Evolutionary conservation across 1,284 basidiomycete species (phyloP), one percentile per base, ranked within the genome.

Genomic region (Porogramme epimiltina): DNA sequence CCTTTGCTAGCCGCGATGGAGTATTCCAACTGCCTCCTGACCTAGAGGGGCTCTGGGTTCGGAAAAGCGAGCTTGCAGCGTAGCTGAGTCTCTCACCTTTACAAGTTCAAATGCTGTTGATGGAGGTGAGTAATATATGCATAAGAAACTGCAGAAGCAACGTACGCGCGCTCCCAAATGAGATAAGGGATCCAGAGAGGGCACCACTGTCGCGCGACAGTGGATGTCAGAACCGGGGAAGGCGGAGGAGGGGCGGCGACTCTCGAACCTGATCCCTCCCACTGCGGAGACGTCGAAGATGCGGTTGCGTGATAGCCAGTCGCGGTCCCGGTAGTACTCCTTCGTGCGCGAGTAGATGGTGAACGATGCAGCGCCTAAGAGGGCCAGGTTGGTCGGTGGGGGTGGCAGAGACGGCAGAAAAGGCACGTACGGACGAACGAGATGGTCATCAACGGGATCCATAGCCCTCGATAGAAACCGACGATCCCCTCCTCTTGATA

Each of bases 371-470:
- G 91, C 89, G 56, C 91, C 88, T 89, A 38, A 8, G n/a, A 26
- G 19, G 23, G n/a, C 4, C 4, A 37, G 40, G 28, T 18, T 42
- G 46, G 33, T 42, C 28, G 38, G 34, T 15, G n/a, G 26, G 11
- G 13, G 9, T 19, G 38, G 38, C 33, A 18, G 23, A 23, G n/a
- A 24, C 43, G 42, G 39, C 44, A 39, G 5, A 23, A 52, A 55
- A 39, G 42, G 41, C 67, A 91, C 77, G 79, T 74, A 80, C 95
- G 90, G 65, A 98, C 95, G 66, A 96, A 95, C 5, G 94, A 95
- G 63, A 99, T 98, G 6, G 96, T 98, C 71, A 96, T 82, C 49
- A 98, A 81, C 26, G 96, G 96, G 62, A 98, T 93, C 80, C 92
- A 91, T 49, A 91, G 68, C 51, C 93, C 93, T 51, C 94, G 82